phyloP scores from a whole-genome alignment of 1,139 yeast genomes.

The Geotrichum aggregatum region DNA sequence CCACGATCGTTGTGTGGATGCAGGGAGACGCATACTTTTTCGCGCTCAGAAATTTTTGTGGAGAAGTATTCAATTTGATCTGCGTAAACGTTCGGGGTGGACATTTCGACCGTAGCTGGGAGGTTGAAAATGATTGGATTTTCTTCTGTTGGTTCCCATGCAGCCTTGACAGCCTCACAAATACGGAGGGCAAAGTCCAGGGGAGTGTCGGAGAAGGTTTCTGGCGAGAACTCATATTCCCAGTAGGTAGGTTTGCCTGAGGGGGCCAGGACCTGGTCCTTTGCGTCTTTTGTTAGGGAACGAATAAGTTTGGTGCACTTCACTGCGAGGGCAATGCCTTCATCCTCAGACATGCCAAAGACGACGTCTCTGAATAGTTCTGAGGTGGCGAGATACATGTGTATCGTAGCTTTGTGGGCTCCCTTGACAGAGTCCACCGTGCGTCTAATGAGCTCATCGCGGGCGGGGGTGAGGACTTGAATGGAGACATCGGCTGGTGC shows the following conservation, averaged over 20 bases:
- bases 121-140: constrained; percentile 89
- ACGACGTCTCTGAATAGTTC: constrained; percentile 89
- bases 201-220: constrained; percentile 87
- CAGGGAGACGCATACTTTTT: constrained; percentile 79
- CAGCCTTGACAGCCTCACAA: constrained; percentile 91
- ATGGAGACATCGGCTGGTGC: constrained; percentile 92
- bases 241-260: constrained; percentile 66
- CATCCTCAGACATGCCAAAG: constrained; percentile 77
- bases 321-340: constrained; percentile 75
- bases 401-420: constrained; percentile 85
- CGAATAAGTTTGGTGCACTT: constrained; percentile 77
- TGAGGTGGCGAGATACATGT: constrained; percentile 87
- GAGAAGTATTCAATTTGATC: constrained; percentile 93
- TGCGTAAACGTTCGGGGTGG: constrained; percentile 91
- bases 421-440: constrained; percentile 87
- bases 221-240: constrained; percentile 93
- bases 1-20: constrained; percentile 98
- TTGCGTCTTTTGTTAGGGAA: constrained; percentile 71
- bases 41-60: constrained; percentile 73
- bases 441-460: constrained; percentile 82
- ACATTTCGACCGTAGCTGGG: constrained; percentile 97
- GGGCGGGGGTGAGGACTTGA: constrained; percentile 87
- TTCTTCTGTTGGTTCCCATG: constrained; percentile 84
- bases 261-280: constrained; percentile 33
- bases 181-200: constrained; percentile 76